These are phyloP conservation scores for Fusarium papillatum DNA, from an alignment of 2,329 filamentous ascomycete genomes.

Conservation along the genomic window DNA sequence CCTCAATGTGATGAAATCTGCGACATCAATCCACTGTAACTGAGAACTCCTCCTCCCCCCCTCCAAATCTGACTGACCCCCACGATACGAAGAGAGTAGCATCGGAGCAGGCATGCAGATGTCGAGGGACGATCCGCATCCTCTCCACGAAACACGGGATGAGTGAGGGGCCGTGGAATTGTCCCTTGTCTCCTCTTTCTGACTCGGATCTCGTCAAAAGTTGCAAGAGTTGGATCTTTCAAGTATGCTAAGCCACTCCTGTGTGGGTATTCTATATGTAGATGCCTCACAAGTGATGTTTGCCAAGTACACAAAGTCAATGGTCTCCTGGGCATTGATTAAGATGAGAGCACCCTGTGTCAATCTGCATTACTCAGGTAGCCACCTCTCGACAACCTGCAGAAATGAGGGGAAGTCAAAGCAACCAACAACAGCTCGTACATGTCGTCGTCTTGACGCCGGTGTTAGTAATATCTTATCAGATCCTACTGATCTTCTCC, in stretches of 20 bases:
- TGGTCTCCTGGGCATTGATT: background rate
- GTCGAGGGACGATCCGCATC: background rate
- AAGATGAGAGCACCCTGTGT: background rate
- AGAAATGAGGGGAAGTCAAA: constrained; percentile 9
- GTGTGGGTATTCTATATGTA: background rate
- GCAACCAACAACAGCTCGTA: background rate
- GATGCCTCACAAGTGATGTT: background rate
- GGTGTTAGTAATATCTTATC: constrained; percentile 29
- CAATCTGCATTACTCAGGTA: background rate
- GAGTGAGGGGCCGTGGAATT: background rate
- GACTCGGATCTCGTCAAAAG: background rate
- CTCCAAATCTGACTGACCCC: background rate
- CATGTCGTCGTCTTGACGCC: constrained; percentile 13
- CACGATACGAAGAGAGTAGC: background rate
- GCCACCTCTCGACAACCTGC: background rate
- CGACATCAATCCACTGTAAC: background rate
- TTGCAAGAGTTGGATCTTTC: background rate
- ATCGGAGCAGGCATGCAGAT: background rate
- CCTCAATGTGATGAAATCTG: background rate
- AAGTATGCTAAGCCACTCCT: background rate
- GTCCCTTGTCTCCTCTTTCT: background rate
- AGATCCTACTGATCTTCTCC: constrained; percentile 24
- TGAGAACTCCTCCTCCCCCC: background rate
- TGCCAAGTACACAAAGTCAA: background rate
- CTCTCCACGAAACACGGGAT: constrained; percentile 1